phyloP scores from a whole-genome alignment of 768 basidiomycete species.

The Tylopilus vinaceipallidus region DNA sequence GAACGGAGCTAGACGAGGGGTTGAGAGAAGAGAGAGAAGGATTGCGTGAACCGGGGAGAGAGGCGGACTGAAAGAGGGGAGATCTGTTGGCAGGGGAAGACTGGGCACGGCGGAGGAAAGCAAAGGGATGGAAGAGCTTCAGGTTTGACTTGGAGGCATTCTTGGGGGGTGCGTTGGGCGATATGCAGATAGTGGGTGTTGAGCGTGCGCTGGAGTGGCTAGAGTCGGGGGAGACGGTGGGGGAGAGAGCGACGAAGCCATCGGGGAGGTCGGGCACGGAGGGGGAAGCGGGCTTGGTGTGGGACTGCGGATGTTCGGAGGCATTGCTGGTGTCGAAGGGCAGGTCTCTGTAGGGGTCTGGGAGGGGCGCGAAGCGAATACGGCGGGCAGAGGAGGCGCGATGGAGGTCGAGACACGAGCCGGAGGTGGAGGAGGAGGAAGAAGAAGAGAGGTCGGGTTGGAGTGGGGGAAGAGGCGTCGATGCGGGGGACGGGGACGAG shows the following conservation, averaged over 20 bases:
- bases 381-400: slow-evolving; percentile 18
- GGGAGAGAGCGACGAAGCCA: slow-evolving; percentile 12
- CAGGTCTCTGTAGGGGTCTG: slow-evolving; percentile 62
- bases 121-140: slow-evolving; percentile 22
- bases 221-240: slow-evolving; percentile 19
- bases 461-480: slow-evolving; percentile 12
- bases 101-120: slow-evolving; percentile 19
- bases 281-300: neutral
- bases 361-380: slow-evolving; percentile 86
- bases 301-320: slow-evolving; percentile 33
- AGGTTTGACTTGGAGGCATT: slow-evolving; percentile 7
- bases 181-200: slow-evolving; percentile 21
- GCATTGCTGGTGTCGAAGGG: neutral
- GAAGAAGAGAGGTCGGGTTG: slow-evolving; percentile 17
- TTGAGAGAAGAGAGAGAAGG: slow-evolving; percentile 15
- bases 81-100: slow-evolving; percentile 9
- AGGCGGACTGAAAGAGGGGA: slow-evolving; percentile 6
- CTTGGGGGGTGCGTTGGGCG: neutral
- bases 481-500: slow-evolving; percentile 10
- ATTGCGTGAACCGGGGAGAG: slow-evolving; percentile 14
- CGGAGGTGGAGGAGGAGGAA: slow-evolving; percentile 20
- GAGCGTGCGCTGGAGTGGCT: slow-evolving; percentile 20
- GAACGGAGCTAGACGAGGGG: slow-evolving; percentile 12
- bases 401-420: slow-evolving; percentile 18
- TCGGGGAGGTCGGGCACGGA: slow-evolving; percentile 5